phyloP scores from a whole-genome alignment of 306 rosid species.

The Cyamopsis tetragonoloba region DNA sequence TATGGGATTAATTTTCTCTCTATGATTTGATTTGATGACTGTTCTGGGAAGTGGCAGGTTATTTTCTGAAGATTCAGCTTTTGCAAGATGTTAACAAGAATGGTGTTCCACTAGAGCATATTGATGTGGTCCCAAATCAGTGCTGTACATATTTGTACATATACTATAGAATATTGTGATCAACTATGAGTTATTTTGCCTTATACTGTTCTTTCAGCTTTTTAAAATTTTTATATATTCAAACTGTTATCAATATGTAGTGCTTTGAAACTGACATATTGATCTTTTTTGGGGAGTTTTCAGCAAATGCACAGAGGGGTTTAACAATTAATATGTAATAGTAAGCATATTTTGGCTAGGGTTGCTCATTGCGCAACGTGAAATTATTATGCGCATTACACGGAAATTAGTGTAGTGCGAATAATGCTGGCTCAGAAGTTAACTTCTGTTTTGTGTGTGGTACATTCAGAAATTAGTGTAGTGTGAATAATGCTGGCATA shows the following conservation, averaged over 20 bases:
- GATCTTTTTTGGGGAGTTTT: too few relatives aligned
- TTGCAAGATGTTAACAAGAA: conserved; percentile 9
- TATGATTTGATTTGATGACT: neutral
- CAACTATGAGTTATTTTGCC: conserved; percentile 12
- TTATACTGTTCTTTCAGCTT: neutral
- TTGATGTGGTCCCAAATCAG: conserved; percentile 7
- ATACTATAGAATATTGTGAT: conserved; percentile 24
- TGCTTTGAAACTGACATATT: too few relatives aligned
- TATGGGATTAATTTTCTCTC: conserved; percentile 1
- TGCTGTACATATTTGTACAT: conserved; percentile 34
- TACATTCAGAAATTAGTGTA: too few relatives aligned
- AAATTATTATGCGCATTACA: too few relatives aligned
- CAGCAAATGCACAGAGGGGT: too few relatives aligned
- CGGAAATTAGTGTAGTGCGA: too few relatives aligned
- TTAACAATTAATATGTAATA: too few relatives aligned
- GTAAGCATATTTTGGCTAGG: too few relatives aligned
- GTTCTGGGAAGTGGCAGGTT: neutral
- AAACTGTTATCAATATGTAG: neutral
- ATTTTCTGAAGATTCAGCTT: conserved; percentile 10
- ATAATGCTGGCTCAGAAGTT: too few relatives aligned
- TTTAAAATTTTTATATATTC: neutral
- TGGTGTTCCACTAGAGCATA: conserved; percentile 1
- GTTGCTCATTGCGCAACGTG: too few relatives aligned
- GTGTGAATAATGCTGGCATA: too few relatives aligned
- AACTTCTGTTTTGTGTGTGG: too few relatives aligned